Base-by-base conservation (phyloP, 768 basidiomycete genomes). In the Mycena leptocephala region DNA sequence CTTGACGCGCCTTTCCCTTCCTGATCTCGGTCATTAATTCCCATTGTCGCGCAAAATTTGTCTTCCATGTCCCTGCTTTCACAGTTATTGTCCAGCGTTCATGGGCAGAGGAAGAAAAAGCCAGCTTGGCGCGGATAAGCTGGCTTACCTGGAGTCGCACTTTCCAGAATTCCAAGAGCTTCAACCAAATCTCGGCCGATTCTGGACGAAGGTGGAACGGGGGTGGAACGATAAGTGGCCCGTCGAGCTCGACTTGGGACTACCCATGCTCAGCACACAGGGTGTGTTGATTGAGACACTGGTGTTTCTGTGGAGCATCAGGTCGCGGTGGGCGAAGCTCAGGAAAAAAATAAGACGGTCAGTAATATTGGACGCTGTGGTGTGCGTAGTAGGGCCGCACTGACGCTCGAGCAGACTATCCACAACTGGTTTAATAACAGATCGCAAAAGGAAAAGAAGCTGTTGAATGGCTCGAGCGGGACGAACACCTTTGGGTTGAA, bases 371-470 rank as follows among this genome's bases (percentile, higher is more conserved):
- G 43, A 30, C 22, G 8, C 28, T 46, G 41, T 39, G 9, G 8
- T 64, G 7, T 5, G n/a, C 2, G 10, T 13, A 2, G 5, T 6
- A 14, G 4, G 16, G 7, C 20, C 8, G 30, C 20, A 48, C 13
- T 16, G 2, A 6, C 1, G 2, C 24, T 8, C 1, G 41, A 14
- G 22, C 10, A 68, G 66, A 24, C 8, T 5, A 55, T 68, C 9
- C 66, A 56, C n/a, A 37, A 68, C 24, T 68, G 66, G 66, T 68
- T 20, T 26, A 55, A 68, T 13, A 68, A 68, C 18, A 24, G 26
- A 8, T 37, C 51, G 4, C 48, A 51, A 10, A 55, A 32, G 24
- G 32, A 55, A 30, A 68, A 68, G 24, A 55, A 10, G 14, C 3
- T n/a, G 24, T 18, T 53, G 8, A 68, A 68, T 13, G 24, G n/a